Percentiles rank a stretch among this genome's conserved stretches.
phyloP scores from a whole-genome alignment of 2,329 filamentous ascomycete species.

The Samsoniella hepiali region DNA sequence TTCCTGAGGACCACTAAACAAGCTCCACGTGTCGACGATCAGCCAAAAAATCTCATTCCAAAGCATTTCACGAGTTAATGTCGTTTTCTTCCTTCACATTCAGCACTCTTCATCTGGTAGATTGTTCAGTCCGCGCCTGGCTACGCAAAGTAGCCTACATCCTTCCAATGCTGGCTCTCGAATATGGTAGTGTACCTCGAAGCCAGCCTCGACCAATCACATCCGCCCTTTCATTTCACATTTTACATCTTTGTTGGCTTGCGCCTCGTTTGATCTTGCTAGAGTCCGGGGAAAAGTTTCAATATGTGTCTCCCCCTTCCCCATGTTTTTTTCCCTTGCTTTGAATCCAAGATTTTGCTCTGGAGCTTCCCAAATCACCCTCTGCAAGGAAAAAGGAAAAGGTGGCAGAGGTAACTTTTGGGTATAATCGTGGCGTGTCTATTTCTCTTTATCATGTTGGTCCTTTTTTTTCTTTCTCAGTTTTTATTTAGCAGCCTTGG shows the following conservation, averaged over 20 bases:
- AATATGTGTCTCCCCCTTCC: background rate
- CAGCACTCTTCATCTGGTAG: background rate
- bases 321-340: background rate
- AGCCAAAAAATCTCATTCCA: background rate
- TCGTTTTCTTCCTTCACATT: background rate
- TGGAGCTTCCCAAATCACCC: background rate
- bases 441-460: background rate
- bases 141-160: background rate
- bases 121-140: background rate
- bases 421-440: background rate
- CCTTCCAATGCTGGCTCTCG: background rate
- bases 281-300: background rate
- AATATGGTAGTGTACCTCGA: constrained; percentile 12
- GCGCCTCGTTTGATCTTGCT: background rate
- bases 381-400: background rate
- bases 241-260: background rate
- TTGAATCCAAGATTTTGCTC: background rate
- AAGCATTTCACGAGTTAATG: background rate
- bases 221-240: background rate
- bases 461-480: background rate
- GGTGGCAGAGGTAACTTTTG: background rate
- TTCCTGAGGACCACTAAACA: constrained; percentile 30
- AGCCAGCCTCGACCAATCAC: background rate
- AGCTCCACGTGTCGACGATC: background rate
- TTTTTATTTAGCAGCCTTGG: constrained; percentile 29